Conservation (phyloP, 495 filamentous ascomycete species). For the Baudoinia panamericana region DNA sequence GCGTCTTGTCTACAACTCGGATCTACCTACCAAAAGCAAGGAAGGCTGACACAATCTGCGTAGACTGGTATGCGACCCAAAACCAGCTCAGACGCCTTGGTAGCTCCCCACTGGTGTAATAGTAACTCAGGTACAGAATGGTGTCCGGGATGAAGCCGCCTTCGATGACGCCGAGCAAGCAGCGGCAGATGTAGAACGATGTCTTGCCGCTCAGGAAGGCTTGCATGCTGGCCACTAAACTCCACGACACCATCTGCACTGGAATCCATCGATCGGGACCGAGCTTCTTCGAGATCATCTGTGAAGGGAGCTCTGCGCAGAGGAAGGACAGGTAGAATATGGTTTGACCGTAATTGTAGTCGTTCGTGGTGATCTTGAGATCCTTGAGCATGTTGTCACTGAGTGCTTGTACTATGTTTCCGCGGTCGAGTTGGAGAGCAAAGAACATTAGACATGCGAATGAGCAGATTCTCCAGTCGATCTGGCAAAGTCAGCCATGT, state of each 20-base stretch:
- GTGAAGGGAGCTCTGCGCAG: slow-evolving; percentile 35
- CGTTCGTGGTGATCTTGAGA: slow-evolving; percentile 36
- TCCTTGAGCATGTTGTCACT: slow-evolving; percentile 29
- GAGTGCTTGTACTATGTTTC: slow-evolving; percentile 11
- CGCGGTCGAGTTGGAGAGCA: slow-evolving; percentile 32
- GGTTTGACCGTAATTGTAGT: slow-evolving; percentile 32
- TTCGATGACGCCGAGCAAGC: slow-evolving; percentile 35
- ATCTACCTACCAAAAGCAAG: too few relatives aligned
- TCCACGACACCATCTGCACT: slow-evolving; percentile 36
- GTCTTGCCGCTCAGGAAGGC: slow-evolving; percentile 47
- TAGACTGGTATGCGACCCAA: slow-evolving; percentile 47
- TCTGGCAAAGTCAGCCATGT: too few relatives aligned
- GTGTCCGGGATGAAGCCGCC: slow-evolving; percentile 32
- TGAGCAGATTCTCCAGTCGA: slow-evolving; percentile 23
- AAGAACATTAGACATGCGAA: slow-evolving; percentile 38
- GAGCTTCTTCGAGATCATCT: slow-evolving; percentile 37
- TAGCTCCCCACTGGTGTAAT: slow-evolving; percentile 39
- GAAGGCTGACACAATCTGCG: slow-evolving; percentile 37
- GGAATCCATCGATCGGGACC: slow-evolving; percentile 39
- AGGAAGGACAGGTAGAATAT: slow-evolving; percentile 38
- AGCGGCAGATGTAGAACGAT: slow-evolving; percentile 36
- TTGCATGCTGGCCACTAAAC: slow-evolving; percentile 38
- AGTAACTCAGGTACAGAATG: slow-evolving; percentile 42
- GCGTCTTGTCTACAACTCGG: too few relatives aligned
- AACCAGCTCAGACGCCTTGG: slow-evolving; percentile 39